These are phyloP conservation scores for Thermoascus crustaceus DNA, from an alignment of 2,329 filamentous ascomycete genomes.

Conservation along the genomic window DNA sequence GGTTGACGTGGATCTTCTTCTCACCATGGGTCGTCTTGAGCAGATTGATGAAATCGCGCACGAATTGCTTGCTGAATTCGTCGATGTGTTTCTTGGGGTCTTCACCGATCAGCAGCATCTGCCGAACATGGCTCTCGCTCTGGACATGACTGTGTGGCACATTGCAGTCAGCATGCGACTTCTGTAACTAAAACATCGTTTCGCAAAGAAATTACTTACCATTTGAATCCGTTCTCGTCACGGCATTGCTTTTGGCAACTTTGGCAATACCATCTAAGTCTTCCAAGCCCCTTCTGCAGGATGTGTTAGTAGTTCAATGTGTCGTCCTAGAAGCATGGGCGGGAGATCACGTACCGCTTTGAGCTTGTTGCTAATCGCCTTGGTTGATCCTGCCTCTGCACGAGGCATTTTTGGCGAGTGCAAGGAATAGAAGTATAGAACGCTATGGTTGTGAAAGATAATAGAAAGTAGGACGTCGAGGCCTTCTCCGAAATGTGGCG, in stretches of 20 bases:
- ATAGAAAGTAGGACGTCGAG: too few relatives aligned
- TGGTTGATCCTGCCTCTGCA: slow-evolving; percentile 87
- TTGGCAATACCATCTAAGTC: slow-evolving; percentile 86
- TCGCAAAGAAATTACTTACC: slow-evolving; percentile 12
- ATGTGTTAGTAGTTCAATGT: slow-evolving; percentile 7
- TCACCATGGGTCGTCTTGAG: slow-evolving; percentile 80
- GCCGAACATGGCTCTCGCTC: slow-evolving; percentile 78
- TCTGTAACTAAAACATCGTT: background rate
- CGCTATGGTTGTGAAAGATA: too few relatives aligned
- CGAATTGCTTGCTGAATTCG: slow-evolving; percentile 73
- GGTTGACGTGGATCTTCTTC: slow-evolving; percentile 80
- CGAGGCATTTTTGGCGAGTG: slow-evolving; percentile 62
- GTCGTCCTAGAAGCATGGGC: background rate
- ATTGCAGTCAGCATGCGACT: slow-evolving; percentile 6
- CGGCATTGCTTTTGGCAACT: slow-evolving; percentile 69
- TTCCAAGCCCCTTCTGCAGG: slow-evolving; percentile 48
- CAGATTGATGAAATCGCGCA: slow-evolving; percentile 67
- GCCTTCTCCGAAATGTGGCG: too few relatives aligned
- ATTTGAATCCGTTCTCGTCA: slow-evolving; percentile 87
- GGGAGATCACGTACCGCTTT: slow-evolving; percentile 56
- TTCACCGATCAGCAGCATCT: slow-evolving; percentile 80
- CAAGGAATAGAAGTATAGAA: background rate
- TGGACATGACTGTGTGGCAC: slow-evolving; percentile 64
- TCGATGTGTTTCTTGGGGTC: slow-evolving; percentile 77
- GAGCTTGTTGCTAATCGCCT: slow-evolving; percentile 82